Percentiles rank a stretch among this genome's conserved stretches.
phyloP scores from a whole-genome alignment of 768 basidiomycete genomes.

The Boletus rubroflammeus region DNA sequence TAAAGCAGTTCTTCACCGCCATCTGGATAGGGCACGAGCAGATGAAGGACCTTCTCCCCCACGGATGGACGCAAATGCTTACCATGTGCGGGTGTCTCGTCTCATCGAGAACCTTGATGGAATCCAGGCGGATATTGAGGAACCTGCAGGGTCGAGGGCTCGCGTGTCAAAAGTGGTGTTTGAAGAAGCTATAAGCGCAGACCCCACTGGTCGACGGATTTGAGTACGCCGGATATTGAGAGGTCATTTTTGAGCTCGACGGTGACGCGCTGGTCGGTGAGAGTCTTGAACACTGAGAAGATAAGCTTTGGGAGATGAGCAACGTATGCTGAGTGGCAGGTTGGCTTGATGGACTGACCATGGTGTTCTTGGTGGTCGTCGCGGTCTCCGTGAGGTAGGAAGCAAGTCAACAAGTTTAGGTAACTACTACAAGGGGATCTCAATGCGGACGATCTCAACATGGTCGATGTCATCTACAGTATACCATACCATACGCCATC shows the following conservation, averaged over 20 bases:
- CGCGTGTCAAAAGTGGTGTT: neutral
- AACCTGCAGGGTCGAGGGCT: slow-evolving; percentile 49
- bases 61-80: slow-evolving; percentile 18
- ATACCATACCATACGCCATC: neutral
- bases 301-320: slow-evolving; percentile 54
- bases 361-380: slow-evolving; percentile 11
- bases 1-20: slow-evolving; percentile 99
- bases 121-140: slow-evolving; percentile 93
- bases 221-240: slow-evolving; percentile 90
- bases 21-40: slow-evolving; percentile 50
- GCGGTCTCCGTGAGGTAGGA: neutral
- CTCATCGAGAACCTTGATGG: slow-evolving; percentile 89
- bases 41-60: neutral
- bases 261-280: slow-evolving; percentile 94
- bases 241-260: slow-evolving; percentile 99
- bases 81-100: slow-evolving; percentile 98
- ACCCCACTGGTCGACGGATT: slow-evolving; percentile 92
- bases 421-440: neutral
- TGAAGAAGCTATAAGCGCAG: neutral
- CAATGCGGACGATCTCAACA: neutral
- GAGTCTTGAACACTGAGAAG: slow-evolving; percentile 98
- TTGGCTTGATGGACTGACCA: slow-evolving; percentile 21
- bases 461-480: neutral
- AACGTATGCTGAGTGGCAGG: neutral
- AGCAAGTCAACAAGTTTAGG: neutral